Evolutionary conservation across 2,329 filamentous ascomycete species (phyloP).

Genomic region (Microsporum audouinii): DNA sequence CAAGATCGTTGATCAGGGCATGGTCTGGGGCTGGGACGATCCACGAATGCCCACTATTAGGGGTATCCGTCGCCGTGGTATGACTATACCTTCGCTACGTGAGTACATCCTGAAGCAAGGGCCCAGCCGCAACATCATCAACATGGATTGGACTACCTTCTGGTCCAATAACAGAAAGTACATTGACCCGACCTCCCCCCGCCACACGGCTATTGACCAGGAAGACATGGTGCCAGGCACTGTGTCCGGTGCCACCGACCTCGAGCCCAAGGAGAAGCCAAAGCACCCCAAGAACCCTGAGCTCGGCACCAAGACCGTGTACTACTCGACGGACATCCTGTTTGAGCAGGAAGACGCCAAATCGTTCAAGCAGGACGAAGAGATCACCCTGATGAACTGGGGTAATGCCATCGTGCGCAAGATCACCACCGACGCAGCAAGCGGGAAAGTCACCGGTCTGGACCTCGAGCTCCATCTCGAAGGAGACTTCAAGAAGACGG

Average conservation of each 20-base stretch:
- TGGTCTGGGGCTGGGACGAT: slow-evolving; percentile 43
- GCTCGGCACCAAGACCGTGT: slow-evolving; percentile 24
- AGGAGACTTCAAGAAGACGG: slow-evolving; percentile 87
- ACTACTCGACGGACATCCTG: slow-evolving; percentile 21
- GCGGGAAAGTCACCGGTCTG: slow-evolving; percentile 53
- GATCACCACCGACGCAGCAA: slow-evolving; percentile 38
- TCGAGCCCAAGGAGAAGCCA: slow-evolving; percentile 41
- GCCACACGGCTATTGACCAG: slow-evolving; percentile 23
- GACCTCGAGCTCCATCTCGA: slow-evolving; percentile 80
- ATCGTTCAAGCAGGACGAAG: slow-evolving; percentile 23
- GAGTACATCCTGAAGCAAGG: slow-evolving; percentile 34
- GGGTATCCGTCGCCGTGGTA: slow-evolving; percentile 36
- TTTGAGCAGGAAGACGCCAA: slow-evolving; percentile 25
- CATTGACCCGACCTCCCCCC: slow-evolving; percentile 48
- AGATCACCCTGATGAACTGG: slow-evolving; percentile 49
- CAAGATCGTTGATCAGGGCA: slow-evolving; percentile 38
- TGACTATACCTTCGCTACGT: slow-evolving; percentile 21
- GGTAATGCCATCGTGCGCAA: slow-evolving; percentile 48
- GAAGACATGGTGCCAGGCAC: slow-evolving; percentile 19
- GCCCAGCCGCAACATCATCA: slow-evolving; percentile 31
- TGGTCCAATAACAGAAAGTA: slow-evolving; percentile 56
- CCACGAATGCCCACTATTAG: slow-evolving; percentile 42
- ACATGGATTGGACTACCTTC: slow-evolving; percentile 33
- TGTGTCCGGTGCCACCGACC: slow-evolving; percentile 42
- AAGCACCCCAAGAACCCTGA: slow-evolving; percentile 24